A percentile compares a stretch with the other conserved stretches of the same genome.
Conservation (phyloP, 305 asterid species). For the Lippia alba region DNA sequence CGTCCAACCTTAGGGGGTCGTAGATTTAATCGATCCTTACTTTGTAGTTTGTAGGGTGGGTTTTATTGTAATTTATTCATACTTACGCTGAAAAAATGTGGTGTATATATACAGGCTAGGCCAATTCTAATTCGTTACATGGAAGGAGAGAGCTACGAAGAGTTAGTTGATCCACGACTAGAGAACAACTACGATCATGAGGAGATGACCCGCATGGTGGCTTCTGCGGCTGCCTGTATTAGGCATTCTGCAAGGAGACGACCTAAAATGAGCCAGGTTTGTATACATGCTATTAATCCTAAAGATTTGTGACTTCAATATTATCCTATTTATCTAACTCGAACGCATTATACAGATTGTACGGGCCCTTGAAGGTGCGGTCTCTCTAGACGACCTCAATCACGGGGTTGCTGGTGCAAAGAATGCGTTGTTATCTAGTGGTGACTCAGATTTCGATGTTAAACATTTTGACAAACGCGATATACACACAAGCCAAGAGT, state of each 20-base stretch:
- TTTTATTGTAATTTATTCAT: background rate
- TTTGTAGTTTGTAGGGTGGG: too few species aligned
- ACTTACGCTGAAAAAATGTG: background rate
- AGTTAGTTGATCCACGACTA: constrained; percentile 73
- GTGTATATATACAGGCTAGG: constrained; percentile 58
- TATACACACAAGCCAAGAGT: constrained; percentile 64
- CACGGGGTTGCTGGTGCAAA: constrained; percentile 30
- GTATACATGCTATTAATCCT: too few species aligned
- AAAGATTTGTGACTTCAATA: background rate
- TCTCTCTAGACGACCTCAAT: constrained; percentile 55
- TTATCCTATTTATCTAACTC: background rate
- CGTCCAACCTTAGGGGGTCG: too few species aligned
- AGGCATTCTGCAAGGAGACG: constrained; percentile 88
- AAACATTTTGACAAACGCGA: constrained; percentile 47
- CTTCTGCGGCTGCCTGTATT: constrained; percentile 70
- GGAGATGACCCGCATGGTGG: constrained; percentile 78
- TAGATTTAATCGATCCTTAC: too few species aligned
- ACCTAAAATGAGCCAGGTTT: constrained; percentile 93
- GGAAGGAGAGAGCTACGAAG: constrained; percentile 66
- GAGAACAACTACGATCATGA: constrained; percentile 62
- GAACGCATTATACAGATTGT: constrained; percentile 41
- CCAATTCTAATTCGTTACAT: constrained; percentile 56
- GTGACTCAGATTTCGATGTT: constrained; percentile 55
- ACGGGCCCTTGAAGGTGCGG: constrained; percentile 74
- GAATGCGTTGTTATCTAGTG: background rate